Evolutionary conservation across 2,329 filamentous ascomycete genomes (phyloP).

Genomic region (Sporothrix brunneoviolacea): DNA sequence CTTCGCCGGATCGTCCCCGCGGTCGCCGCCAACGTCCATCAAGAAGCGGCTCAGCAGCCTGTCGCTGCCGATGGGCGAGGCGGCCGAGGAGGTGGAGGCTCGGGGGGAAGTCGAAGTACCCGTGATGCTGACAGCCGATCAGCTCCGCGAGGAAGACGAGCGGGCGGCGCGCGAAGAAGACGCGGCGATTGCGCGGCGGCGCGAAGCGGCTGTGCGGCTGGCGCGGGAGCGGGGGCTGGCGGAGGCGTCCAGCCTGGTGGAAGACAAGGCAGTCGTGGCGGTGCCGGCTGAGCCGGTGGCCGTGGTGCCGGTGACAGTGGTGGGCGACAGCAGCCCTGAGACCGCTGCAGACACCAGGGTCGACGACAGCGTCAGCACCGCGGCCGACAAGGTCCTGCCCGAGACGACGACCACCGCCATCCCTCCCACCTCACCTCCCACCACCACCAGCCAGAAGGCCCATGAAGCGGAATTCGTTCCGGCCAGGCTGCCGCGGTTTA

Average conservation of each 20-base stretch:
- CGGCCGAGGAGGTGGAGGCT: not conserved
- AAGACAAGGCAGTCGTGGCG: not conserved
- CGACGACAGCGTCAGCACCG: not conserved
- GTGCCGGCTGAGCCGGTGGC: not conserved
- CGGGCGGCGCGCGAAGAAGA: constrained; percentile 45
- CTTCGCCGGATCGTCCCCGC: constrained; percentile 35
- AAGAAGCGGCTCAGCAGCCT: constrained; percentile 15
- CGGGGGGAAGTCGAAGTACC: not conserved
- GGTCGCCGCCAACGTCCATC: constrained; percentile 37
- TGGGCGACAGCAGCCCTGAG: too few relatives aligned
- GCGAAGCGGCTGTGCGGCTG: constrained; percentile 45
- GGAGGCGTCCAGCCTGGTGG: not conserved
- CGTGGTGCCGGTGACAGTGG: not conserved
- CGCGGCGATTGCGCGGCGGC: constrained; percentile 44
- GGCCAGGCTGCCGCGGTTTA: constrained; percentile 51
- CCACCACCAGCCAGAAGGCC: not conserved
- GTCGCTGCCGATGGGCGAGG: constrained; percentile 12
- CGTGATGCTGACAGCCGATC: constrained; percentile 44
- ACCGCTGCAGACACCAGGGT: constrained; percentile 3
- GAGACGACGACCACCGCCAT: too few relatives aligned
- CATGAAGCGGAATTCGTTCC: constrained; percentile 42
- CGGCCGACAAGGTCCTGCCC: too few relatives aligned
- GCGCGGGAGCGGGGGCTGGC: constrained; percentile 44
- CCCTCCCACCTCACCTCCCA: not conserved
- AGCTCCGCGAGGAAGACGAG: constrained; percentile 49